phyloP scores from a whole-genome alignment of 2,329 filamentous ascomycete species.

The Waltergamsia citrina region DNA sequence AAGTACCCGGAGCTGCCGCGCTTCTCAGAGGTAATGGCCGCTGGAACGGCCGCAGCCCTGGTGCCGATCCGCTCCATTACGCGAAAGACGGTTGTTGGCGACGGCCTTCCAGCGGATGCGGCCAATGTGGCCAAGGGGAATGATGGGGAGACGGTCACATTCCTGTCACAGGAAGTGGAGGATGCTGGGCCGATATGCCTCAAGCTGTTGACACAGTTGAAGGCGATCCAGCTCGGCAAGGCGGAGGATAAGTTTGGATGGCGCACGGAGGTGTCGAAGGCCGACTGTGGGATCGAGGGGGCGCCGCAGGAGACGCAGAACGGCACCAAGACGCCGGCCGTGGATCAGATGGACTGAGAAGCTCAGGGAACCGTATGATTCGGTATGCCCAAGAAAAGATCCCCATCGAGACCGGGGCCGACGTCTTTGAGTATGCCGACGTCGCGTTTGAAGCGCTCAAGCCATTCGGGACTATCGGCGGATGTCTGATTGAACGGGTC shows the following conservation, averaged over 20 bases:
- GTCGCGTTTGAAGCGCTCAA: conserved; percentile 45
- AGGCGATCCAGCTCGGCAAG: conserved; percentile 80
- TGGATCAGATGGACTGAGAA: conserved; percentile 22
- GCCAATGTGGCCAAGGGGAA: conserved; percentile 27
- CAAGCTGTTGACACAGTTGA: conserved; percentile 65
- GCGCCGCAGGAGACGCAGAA: conserved; percentile 9
- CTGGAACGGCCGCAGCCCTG: conserved; percentile 82
- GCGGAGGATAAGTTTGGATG: conserved; percentile 69
- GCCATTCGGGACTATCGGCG: conserved; percentile 47
- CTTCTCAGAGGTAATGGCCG: conserved; percentile 73
- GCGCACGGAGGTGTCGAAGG: conserved; percentile 38
- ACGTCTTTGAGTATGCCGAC: conserved; percentile 26
- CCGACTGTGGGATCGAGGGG: conserved; percentile 31
- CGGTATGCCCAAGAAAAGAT: too few species aligned
- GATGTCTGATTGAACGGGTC: conserved; percentile 50
- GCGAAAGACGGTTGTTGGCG: conserved; percentile 20
- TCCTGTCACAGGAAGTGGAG: conserved; percentile 44
- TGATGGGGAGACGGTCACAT: conserved; percentile 40
- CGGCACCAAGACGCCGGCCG: conserved; percentile 13
- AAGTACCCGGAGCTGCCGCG: conserved; percentile 46
- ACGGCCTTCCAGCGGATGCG: conserved; percentile 17
- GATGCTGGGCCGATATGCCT: conserved; percentile 66
- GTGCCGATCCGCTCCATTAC: conserved; percentile 91
- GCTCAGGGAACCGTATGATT: background rate
- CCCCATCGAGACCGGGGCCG: conserved; percentile 1